Evolutionary conservation across 495 filamentous ascomycete species (phyloP).

Genomic region (Hypoxylon perforatum): DNA sequence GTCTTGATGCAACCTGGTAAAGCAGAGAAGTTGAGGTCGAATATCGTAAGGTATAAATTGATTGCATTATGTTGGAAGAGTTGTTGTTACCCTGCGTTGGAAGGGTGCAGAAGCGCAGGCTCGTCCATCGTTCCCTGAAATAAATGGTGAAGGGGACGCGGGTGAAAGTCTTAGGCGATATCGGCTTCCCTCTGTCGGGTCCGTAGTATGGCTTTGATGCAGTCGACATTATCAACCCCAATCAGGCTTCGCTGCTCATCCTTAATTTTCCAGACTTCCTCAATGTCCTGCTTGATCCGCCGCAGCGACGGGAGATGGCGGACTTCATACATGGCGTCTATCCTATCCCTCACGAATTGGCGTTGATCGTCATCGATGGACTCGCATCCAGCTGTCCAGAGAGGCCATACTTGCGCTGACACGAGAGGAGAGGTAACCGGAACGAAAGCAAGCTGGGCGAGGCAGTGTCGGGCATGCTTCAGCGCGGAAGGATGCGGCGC

Average conservation of each 20-base stretch:
- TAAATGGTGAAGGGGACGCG: not conserved
- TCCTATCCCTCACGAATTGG: slow-evolving; percentile 38
- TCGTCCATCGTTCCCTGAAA: not conserved
- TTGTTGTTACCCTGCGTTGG: too few relatives aligned
- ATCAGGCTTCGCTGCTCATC: slow-evolving; percentile 40
- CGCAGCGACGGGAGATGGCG: slow-evolving; percentile 44
- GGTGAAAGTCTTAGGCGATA: slow-evolving; percentile 21
- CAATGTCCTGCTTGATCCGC: slow-evolving; percentile 42
- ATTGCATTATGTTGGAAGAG: too few relatives aligned
- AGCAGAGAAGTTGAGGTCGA: too few relatives aligned
- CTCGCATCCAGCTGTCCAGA: slow-evolving; percentile 48
- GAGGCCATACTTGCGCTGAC: slow-evolving; percentile 44
- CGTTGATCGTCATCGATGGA: slow-evolving; percentile 40
- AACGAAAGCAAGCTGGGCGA: slow-evolving; percentile 34
- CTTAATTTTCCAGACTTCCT: slow-evolving; percentile 44
- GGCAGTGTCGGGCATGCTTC: slow-evolving; percentile 37
- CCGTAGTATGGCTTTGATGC: slow-evolving; percentile 41
- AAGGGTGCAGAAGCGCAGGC: not conserved
- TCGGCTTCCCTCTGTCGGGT: slow-evolving; percentile 41
- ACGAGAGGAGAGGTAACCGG: slow-evolving; percentile 41
- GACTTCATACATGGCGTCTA: slow-evolving; percentile 39
- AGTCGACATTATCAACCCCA: slow-evolving; percentile 44
- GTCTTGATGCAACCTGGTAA: too few relatives aligned
- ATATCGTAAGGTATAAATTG: too few relatives aligned
- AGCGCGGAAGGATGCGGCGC: slow-evolving; percentile 34